phyloP scores from a whole-genome alignment of 2,329 filamentous ascomycete species.

The Exophiala bonariae region DNA sequence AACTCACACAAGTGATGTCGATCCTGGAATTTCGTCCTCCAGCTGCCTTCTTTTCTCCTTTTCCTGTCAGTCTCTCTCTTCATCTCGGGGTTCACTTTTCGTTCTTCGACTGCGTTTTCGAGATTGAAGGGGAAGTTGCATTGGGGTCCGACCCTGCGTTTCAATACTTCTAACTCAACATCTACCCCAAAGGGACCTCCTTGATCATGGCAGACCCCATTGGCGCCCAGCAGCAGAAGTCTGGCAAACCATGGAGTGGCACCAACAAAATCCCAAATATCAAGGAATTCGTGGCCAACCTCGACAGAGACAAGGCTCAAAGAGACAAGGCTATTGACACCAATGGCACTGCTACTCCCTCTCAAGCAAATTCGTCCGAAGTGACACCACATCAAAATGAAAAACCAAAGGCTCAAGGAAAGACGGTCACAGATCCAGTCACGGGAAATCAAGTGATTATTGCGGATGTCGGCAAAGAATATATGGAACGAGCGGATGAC shows the following conservation, averaged over 20 bases:
- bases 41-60: background rate
- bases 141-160: background rate
- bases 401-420: constrained; percentile 47
- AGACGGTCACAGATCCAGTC: constrained; percentile 78
- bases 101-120: background rate
- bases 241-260: constrained; percentile 75
- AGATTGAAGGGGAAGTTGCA: no score
- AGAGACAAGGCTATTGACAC: constrained; percentile 72
- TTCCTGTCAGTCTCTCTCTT: background rate
- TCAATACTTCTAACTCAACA: background rate
- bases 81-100: background rate
- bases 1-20: background rate
- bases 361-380: constrained; percentile 33
- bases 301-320: constrained; percentile 76
- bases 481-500: constrained; percentile 69
- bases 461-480: constrained; percentile 72
- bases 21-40: background rate
- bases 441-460: constrained; percentile 86
- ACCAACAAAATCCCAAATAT: constrained; percentile 84
- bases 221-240: constrained; percentile 42
- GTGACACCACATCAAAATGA: constrained; percentile 49
- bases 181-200: background rate
- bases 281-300: constrained; percentile 73
- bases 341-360: constrained; percentile 43
- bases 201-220: constrained; percentile 5